phyloP scores from a whole-genome alignment of 108 stramenopile genomes.

The Conticribra guillardii region DNA sequence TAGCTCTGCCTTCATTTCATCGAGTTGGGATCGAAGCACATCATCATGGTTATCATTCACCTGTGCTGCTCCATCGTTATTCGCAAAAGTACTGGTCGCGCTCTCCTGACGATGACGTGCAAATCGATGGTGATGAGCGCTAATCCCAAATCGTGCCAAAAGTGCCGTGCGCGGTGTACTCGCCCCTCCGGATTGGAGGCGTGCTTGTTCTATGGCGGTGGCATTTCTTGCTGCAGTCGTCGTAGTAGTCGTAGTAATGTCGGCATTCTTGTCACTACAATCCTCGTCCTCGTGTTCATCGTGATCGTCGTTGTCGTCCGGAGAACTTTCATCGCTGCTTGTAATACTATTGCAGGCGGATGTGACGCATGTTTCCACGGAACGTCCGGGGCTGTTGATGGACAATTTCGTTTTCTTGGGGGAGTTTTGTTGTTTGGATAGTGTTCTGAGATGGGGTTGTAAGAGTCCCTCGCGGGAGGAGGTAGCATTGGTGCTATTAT shows the following conservation, averaged over 20 bases:
- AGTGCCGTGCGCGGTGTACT: constrained; percentile 12
- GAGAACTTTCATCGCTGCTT: not conserved
- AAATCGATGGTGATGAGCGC: constrained; percentile 12
- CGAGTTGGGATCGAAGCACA: not conserved
- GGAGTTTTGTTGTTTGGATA: not conserved
- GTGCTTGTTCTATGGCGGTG: not conserved
- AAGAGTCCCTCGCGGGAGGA: not conserved
- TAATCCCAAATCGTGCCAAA: constrained; percentile 12
- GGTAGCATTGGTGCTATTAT: no score
- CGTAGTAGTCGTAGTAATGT: not conserved
- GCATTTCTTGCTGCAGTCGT: not conserved
- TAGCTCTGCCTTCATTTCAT: constrained; percentile 7
- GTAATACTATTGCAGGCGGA: not conserved
- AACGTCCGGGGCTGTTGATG: not conserved
- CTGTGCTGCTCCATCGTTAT: no score
- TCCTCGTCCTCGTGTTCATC: not conserved
- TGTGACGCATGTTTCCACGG: not conserved
- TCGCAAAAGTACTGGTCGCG: no score
- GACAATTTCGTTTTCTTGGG: no score
- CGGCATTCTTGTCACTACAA: not conserved
- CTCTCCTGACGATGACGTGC: constrained; percentile 13
- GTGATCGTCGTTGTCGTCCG: not conserved
- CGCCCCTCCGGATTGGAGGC: not conserved
- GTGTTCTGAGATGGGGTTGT: not conserved
- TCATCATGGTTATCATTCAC: not conserved